Base-by-base conservation (phyloP, 148 eudicot species). In the Gaultheria prostrata region DNA sequence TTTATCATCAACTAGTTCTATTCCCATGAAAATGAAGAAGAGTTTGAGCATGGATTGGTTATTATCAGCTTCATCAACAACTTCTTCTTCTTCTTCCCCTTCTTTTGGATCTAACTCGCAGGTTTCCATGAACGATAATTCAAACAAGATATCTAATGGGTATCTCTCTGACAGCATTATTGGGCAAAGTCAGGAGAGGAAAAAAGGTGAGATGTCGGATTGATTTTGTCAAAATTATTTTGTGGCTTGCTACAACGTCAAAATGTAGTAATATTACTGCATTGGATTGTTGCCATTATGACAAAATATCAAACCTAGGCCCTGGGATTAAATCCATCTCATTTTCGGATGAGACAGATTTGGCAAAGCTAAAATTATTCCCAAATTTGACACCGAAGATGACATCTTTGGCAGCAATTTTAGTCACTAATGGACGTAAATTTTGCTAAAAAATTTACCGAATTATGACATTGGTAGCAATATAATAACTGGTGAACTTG, bases 31-130 rank as follows among this genome's bases (percentile, higher is more conserved):
- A n/a, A 77, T 77, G 59, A 77, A 14, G 56, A 76, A 48, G 59
- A 49, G 80, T 50, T 77, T 77, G 18, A 77, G 11, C 51, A 48
- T 24, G 80, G 80, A 77, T 28, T 26, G 80, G 59, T 77, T 77
- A 56, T 18, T 56, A 26, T 49, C 80, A 24, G 54, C 54, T 43
- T 43, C 78, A 21, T 46, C 54, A 76, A 46, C 78, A 43, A 32
- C 54, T 46, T 50, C 80, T 49, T 26, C 59, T 77, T 15, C 21
- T 49, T 14, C 79, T 26, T 12, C 57, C 11, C 5, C 79, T 24
- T 45, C 79, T 10, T 61, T 0, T 61, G 13, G 13, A 61, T n/a
- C 28, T n/a, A n/a, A 61, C 69, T 61, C 30, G 69, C 56, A 26
- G 59, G 20, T 77, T 14, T 77, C 80, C 80, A 18, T 28, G 9